These are phyloP conservation scores for Schizosaccharomyces versatilis DNA, from an alignment of 1,139 yeast species.

Conservation along the genomic window DNA sequence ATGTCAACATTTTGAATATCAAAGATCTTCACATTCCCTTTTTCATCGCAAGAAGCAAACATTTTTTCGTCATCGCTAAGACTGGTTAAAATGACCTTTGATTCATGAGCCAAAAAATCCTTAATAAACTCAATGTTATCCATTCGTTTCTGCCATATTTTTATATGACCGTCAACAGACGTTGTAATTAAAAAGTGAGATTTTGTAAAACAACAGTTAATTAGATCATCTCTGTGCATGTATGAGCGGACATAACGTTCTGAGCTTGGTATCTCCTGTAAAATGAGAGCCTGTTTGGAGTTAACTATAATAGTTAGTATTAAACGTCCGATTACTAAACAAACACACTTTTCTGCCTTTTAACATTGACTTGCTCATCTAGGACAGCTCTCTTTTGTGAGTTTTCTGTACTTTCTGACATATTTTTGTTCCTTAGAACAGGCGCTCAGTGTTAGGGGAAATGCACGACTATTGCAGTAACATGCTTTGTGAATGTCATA, in stretches of 20 bases:
- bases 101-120: slow-evolving; percentile 22
- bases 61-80: slow-evolving; percentile 17
- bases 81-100: slow-evolving; percentile 14
- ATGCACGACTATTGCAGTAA: no score
- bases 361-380: no score
- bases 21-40: slow-evolving; percentile 21
- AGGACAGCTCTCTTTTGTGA: no score
- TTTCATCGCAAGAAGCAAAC: slow-evolving; percentile 20
- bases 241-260: slow-evolving; percentile 17
- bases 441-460: no score
- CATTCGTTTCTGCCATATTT: slow-evolving; percentile 22
- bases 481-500: no score
- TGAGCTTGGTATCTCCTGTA: slow-evolving; percentile 15
- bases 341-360: no score
- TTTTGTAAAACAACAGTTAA: slow-evolving; percentile 7
- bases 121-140: slow-evolving; percentile 21
- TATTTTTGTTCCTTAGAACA: no score
- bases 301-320: no score
- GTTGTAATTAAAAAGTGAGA: slow-evolving; percentile 20
- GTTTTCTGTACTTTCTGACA: no score
- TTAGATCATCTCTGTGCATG: slow-evolving; percentile 16
- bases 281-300: slow-evolving; percentile 3
- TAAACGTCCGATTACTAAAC: no score
- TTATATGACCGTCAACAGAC: slow-evolving; percentile 24
- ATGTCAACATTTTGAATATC: slow-evolving; percentile 23